Evolutionary conservation across 495 filamentous ascomycete species (phyloP), one percentile per base, ranked within the genome.

Genomic region (Aspergillus funiculosus): DNA sequence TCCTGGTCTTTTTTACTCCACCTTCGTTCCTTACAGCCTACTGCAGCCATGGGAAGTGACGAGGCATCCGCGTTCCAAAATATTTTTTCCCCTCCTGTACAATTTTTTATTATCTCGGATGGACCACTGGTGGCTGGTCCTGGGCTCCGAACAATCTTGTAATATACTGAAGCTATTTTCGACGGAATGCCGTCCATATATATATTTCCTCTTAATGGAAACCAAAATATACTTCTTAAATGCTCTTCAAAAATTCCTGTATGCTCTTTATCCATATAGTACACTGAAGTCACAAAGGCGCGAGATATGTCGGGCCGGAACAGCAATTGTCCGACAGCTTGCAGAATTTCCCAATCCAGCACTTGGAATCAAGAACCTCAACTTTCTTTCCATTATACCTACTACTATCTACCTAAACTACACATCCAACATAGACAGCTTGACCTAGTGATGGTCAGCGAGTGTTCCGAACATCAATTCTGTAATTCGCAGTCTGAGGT

Each of bases 321-420:
- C 37, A 67, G 61, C 22, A 19, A 61, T 60, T 48, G 41, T 48
- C 67, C 62, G 54, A 6, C 14, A 18, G 17, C 38, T 43, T 51
- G 59, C 46, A 62, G 58, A 62, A 63, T 68, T 68, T 71, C 66
- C 63, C 56, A 50, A 64, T 60, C 48, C 37, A 61, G 58, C 56
- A 57, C 41, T 42, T 22, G 42, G 18, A 21, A 38, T 26, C 10
- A 15, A 19, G 9, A 17, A 32, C 21, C 37, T 39, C 50, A 51
- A 53, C 52, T 57, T 35, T 43, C 37, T 39, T 44, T 15, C 21
- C 32, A 27, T 39, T n/a, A n/a, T n/a, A n/a, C n/a, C n/a, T n/a
- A n/a, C n/a, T n/a, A n/a, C n/a, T n/a, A n/a, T n/a, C n/a, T n/a
- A n/a, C n/a, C n/a, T n/a, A n/a, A n/a, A n/a, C n/a, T n/a, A n/a